Percentiles rank a stretch among this genome's conserved stretches.
phyloP scores from a whole-genome alignment of 805 yeast genomes.

The Sugiyamaella valdiviana region DNA sequence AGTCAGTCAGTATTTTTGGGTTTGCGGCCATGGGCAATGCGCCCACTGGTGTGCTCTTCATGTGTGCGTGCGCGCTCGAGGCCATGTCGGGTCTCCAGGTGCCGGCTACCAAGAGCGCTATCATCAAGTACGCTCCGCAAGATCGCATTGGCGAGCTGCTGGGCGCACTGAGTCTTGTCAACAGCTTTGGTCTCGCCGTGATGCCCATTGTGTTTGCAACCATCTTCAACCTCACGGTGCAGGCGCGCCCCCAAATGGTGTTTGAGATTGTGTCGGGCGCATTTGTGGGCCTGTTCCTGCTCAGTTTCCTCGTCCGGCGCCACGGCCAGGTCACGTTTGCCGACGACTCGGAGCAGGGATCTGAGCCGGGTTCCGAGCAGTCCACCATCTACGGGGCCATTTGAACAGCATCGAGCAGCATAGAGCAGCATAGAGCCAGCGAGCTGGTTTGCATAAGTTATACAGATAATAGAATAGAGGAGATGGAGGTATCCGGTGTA shows the following conservation, averaged over 20 bases:
- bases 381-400: background rate
- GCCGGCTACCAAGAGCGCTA: conserved; percentile 21
- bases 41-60: conserved; percentile 14
- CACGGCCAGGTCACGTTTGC: background rate
- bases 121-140: conserved; percentile 23
- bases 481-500: too few species aligned
- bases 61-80: conserved; percentile 13
- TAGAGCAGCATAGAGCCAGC: too few species aligned
- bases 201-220: conserved; percentile 16
- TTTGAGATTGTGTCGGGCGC: conserved; percentile 18
- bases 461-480: too few species aligned
- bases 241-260: conserved; percentile 16
- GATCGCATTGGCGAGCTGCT: conserved; percentile 23
- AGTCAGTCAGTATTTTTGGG: conserved; percentile 13
- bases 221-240: conserved; percentile 18
- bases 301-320: conserved; percentile 2
- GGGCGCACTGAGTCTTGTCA: conserved; percentile 23
- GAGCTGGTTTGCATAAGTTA: too few species aligned
- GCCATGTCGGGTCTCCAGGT: conserved; percentile 19
- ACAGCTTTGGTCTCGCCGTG: conserved; percentile 17
- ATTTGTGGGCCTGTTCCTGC: conserved; percentile 6
- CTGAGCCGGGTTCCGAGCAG: background rate
- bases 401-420: too few species aligned
- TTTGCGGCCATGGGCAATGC: conserved; percentile 20
- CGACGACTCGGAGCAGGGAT: background rate